Evolutionary conservation across 179 eudicot genomes (phyloP).

Genomic region (Silene coronaria): DNA sequence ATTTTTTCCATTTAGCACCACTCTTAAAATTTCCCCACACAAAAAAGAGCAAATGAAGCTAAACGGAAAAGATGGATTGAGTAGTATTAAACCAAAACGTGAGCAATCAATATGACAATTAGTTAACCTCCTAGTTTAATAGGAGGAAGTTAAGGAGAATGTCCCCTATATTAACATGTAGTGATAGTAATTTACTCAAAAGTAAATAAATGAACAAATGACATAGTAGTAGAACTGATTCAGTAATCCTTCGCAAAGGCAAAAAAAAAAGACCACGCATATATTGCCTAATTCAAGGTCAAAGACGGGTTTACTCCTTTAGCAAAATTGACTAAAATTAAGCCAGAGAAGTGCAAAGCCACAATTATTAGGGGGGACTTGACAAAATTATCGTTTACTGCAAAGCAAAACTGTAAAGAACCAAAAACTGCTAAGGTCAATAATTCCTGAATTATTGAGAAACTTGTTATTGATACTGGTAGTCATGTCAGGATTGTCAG

Average conservation of each 20-base stretch:
- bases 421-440: neutral
- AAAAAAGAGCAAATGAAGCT: neutral
- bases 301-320: conserved; percentile 1
- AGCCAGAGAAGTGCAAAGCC: neutral
- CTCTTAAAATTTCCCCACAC: neutral
- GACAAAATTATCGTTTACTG: neutral
- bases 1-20: no score
- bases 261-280: neutral
- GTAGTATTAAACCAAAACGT: neutral
- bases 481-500: neutral
- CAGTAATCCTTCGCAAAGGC: neutral
- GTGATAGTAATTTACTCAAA: neutral
- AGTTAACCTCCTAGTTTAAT: neutral
- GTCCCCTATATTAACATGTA: no score
- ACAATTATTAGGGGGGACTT: neutral
- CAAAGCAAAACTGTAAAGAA: conserved; percentile 2
- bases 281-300: neutral
- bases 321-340: neutral
- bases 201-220: neutral
- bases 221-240: neutral
- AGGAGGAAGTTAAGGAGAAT: neutral
- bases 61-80: neutral
- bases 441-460: neutral
- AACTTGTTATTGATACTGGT: neutral
- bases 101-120: neutral